A percentile compares a stretch with the other conserved stretches of the same genome.
Conservation (phyloP, 2,329 filamentous ascomycete species). For the Fusarium liriodendri region DNA sequence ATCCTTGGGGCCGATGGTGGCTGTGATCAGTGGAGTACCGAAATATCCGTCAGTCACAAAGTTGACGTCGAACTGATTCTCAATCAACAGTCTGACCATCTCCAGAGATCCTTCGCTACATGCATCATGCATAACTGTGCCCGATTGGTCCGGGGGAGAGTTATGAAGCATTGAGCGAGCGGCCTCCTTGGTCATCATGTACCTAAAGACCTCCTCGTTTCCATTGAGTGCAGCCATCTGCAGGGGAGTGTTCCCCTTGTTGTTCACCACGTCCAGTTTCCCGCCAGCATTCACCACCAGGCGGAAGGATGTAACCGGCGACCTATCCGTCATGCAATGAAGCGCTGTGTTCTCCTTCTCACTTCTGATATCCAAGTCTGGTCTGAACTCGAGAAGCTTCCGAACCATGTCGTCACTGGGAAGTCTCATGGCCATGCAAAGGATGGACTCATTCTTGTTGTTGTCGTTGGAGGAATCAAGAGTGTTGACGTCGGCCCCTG, state of each 20-base stretch:
- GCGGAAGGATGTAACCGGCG: background rate
- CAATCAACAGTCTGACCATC: slow-evolving; percentile 2
- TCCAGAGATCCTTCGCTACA: background rate
- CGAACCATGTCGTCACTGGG: background rate
- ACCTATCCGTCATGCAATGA: background rate
- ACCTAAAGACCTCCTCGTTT: slow-evolving; percentile 4
- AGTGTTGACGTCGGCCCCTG: slow-evolving; percentile 4
- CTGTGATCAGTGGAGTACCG: slow-evolving; percentile 1
- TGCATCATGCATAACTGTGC: background rate
- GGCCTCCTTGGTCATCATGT: slow-evolving; percentile 13
- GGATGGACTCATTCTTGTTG: background rate
- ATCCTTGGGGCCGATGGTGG: background rate
- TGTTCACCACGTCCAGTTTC: slow-evolving; percentile 1
- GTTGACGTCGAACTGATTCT: background rate
- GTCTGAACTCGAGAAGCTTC: slow-evolving; percentile 13
- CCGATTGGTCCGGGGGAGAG: background rate
- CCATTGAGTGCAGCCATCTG: background rate
- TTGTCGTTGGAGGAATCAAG: background rate
- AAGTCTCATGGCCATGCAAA: background rate
- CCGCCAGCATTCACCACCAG: slow-evolving; percentile 15
- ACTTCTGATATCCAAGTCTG: background rate
- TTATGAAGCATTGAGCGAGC: background rate
- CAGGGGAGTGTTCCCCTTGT: background rate
- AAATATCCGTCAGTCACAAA: background rate
- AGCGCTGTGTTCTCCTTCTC: background rate